Base-by-base conservation (phyloP, 495 filamentous ascomycete species). In the Neurospora sp. region DNA sequence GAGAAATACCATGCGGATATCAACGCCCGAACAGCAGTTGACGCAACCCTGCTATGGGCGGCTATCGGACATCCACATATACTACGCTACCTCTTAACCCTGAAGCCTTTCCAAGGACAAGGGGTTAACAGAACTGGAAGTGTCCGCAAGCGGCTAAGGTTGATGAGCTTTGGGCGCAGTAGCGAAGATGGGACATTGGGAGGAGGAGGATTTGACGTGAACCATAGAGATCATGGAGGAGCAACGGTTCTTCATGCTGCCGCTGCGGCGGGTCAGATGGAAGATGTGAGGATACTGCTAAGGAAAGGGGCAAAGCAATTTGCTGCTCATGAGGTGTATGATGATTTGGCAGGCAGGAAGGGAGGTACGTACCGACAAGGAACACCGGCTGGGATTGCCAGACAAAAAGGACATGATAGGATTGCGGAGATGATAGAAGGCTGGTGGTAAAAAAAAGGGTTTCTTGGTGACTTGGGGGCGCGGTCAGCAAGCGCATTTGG, bases 1-100 rank as follows among this genome's bases (percentile, higher is more conserved):
- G 59, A 75, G 20, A 69, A 79, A 39, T 12, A 74, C 40, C 74
- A 75, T 7, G 81, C 80, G 39, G 73, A 83, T 40, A 71, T 79
- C 12, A 74, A 75, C 42, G 71, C 73, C 27, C 65, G 70, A 27
- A 72, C 71, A 12, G 31, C 71, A 27, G 70, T 70, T 14, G 69
- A 72, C 47, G 73, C 70, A 38, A 72, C 59, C 38, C 7, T 76
- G n/a, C 72, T 76, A 31, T 70, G 37, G 61, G 71, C 71, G 39
- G 73, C 72, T 20, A 68, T 40, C 4, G 44, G 38, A 2, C 47
- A 70, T 22, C 39, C 72, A 3, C 37, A 71, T 12, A 31, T 73
- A 39, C 53, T 72, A 39, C 68, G 68, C 18, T 74, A 72, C 41
- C 68, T 76, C 44, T 70, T 75, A n/a, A 41, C 41, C 18, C 53